Conservation (phyloP, 176 grass and related monocot genomes). For the Carex parvula region DNA sequence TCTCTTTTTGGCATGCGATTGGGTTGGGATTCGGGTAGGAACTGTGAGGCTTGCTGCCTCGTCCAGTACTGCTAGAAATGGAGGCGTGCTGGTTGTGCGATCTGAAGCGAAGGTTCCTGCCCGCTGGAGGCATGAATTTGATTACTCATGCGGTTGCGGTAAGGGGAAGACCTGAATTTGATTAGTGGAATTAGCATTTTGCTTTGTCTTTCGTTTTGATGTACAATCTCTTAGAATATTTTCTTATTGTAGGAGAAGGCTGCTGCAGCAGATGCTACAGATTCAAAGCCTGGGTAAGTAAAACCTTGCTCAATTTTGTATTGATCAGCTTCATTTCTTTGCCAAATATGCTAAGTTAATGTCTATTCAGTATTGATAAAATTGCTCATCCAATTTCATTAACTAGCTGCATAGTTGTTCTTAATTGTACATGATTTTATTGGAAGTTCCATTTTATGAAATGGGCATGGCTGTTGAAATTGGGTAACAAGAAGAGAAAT, state of each 20-base stretch:
- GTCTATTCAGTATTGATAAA: neutral
- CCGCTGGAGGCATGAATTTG: constrained; percentile 6
- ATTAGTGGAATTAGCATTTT: neutral
- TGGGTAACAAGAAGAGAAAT: neutral
- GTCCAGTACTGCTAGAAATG: neutral
- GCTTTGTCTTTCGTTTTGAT: neutral
- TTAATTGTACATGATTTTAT: neutral
- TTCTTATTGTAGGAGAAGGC: constrained; percentile 11
- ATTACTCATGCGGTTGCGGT: constrained; percentile 43
- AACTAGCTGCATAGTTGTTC: neutral
- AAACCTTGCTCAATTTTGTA: neutral
- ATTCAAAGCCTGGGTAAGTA: constrained; percentile 27
- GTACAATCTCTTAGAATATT: neutral
- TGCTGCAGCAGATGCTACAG: neutral
- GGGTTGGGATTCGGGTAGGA: too few species aligned
- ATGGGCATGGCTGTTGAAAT: neutral
- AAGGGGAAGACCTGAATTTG: neutral
- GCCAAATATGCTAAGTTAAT: neutral
- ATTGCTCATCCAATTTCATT: neutral
- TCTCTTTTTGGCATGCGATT: too few species aligned
- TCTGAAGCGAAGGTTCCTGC: constrained; percentile 6
- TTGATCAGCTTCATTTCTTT: neutral
- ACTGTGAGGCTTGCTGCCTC: neutral
- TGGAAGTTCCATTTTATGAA: neutral
- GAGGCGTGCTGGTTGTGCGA: neutral